Evolutionary conservation across 179 eudicot genomes (phyloP), one percentile per base, ranked within the genome.

Genomic region (Spinacia oleracea): DNA sequence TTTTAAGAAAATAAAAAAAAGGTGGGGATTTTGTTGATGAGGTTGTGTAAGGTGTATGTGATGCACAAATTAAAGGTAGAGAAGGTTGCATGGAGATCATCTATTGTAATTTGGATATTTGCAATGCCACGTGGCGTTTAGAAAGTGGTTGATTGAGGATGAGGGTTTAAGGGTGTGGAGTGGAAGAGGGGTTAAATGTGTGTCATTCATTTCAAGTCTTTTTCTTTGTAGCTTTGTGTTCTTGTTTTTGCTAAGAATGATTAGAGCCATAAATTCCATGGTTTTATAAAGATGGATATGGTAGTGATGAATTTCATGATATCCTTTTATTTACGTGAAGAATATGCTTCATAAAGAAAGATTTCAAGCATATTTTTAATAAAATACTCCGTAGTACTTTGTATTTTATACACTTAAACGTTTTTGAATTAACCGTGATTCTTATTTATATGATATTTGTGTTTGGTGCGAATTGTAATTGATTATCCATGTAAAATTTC

Each of bases 61-160:
- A 78, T 82, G 84, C 79, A 84, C 72, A 66, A 58, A n/a, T n/a
- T n/a, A n/a, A 51, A 62, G 85, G 86, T 40, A 80, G 74, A 79
- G 78, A 55, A 86, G 86, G 89, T 89, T 83, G 86, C 90, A 84
- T 90, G 91, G 87, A 82, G 89, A 76, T 70, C 12, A 87, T 81
- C 67, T 55, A 74, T 76, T 83, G 82, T 38, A 72, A 82, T 77
- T 81, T 86, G 90, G 98, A 90, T 91, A 89, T 89, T 83, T 89
- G 83, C 5, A 15, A 25, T 83, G 86, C 78, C 97, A 95, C 87
- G 79, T 95, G 98, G 98, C 92, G 80, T 1, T 6, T 46, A 32
- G 74, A 23, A 79, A 66, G 27, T 93, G 93, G 98, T 43, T 77
- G 81, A 6, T 81, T 81, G 82, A 87, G 79, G 98, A 95, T 95